These are phyloP conservation scores for Mucor saturninus DNA, from an alignment of 371 early-diverging fungal genomes.

Conservation along the genomic window DNA sequence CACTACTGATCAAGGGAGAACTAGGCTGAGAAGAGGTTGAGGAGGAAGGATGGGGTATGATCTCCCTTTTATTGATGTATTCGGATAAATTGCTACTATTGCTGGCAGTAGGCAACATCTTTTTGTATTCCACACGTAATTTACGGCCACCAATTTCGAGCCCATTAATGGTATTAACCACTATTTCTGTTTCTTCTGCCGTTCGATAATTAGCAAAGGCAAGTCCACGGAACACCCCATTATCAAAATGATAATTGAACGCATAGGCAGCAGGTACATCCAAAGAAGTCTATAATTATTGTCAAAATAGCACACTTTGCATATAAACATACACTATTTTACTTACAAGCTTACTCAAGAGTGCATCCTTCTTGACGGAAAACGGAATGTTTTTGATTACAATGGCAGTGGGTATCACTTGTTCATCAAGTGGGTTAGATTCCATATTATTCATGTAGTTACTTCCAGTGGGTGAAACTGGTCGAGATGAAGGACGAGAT, in stretches of 20 bases:
- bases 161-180: slow-evolving; percentile 70
- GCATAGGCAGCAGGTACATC: slow-evolving; percentile 79
- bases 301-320: neutral
- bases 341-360: slow-evolving; percentile 66
- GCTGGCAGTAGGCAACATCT: slow-evolving; percentile 37
- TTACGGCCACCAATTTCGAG: slow-evolving; percentile 75
- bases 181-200: slow-evolving; percentile 74
- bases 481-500: slow-evolving; percentile 34
- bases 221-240: slow-evolving; percentile 79
- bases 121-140: slow-evolving; percentile 84
- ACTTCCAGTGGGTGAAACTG: slow-evolving; percentile 29
- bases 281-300: slow-evolving; percentile 46
- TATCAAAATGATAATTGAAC: slow-evolving; percentile 84
- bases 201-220: slow-evolving; percentile 85
- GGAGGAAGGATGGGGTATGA: neutral
- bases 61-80: slow-evolving; percentile 32
- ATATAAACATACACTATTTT: neutral
- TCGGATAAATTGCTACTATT: neutral
- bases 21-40: slow-evolving; percentile 15
- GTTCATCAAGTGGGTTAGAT: slow-evolving; percentile 15
- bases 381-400: slow-evolving; percentile 88
- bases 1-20: slow-evolving; percentile 10
- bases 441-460: slow-evolving; percentile 6
- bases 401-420: slow-evolving; percentile 72
- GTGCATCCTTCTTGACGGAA: slow-evolving; percentile 75